Percentiles rank a stretch among this genome's conserved stretches.
Conservation (phyloP, 768 basidiomycete species). For the Leccinum ochraceum region DNA sequence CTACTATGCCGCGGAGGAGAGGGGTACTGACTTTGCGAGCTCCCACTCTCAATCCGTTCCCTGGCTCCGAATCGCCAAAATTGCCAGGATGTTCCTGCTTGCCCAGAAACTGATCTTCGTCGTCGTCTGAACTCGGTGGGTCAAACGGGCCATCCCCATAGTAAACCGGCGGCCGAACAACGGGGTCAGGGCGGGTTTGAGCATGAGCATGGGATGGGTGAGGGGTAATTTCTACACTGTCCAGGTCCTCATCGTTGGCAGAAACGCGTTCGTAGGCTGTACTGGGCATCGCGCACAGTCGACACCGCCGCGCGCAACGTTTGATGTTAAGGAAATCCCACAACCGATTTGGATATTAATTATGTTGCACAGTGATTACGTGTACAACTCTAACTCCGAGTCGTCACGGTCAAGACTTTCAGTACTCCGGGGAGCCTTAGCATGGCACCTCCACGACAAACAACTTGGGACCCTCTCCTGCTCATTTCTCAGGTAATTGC, state of each 20-base stretch:
- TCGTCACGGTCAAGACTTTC: not conserved
- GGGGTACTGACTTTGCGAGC: slow-evolving; percentile 35
- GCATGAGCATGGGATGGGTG: slow-evolving; percentile 6
- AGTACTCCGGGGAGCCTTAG: not conserved
- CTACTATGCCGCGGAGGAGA: not conserved
- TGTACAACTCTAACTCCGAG: slow-evolving; percentile 1
- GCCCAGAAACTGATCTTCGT: slow-evolving; percentile 47
- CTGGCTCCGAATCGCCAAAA: slow-evolving; percentile 29
- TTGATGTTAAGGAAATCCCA: not conserved
- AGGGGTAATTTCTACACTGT: slow-evolving; percentile 10
- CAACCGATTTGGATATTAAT: not conserved
- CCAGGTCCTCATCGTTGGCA: slow-evolving; percentile 26
- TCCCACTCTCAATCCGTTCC: slow-evolving; percentile 37
- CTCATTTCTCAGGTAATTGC: slow-evolving; percentile 77
- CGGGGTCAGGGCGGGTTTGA: slow-evolving; percentile 8
- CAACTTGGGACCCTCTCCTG: slow-evolving; percentile 88
- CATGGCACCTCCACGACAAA: slow-evolving; percentile 42
- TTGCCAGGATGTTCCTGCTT: slow-evolving; percentile 36
- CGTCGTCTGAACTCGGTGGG: slow-evolving; percentile 75
- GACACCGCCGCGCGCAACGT: slow-evolving; percentile 3
- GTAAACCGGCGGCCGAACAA: slow-evolving; percentile 44
- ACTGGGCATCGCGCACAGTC: slow-evolving; percentile 25
- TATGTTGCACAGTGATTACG: slow-evolving; percentile 19
- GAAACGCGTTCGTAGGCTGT: slow-evolving; percentile 34
- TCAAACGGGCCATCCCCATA: slow-evolving; percentile 80